phyloP scores from a whole-genome alignment of 108 stramenopile species.

The Mediolabrus comicus region DNA sequence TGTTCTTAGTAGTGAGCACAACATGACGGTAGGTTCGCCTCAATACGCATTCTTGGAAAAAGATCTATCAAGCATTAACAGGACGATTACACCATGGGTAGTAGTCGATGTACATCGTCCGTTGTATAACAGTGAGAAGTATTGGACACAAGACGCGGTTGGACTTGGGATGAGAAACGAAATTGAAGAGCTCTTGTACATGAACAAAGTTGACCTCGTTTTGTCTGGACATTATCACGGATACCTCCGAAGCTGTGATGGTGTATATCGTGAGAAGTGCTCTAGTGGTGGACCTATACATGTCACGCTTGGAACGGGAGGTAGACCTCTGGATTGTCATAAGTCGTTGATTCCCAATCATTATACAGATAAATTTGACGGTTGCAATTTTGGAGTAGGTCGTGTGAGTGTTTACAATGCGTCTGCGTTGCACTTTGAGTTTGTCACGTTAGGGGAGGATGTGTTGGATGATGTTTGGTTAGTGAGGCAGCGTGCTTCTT shows the following conservation, averaged over 20 bases:
- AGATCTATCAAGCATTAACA: slow-evolving; percentile 57
- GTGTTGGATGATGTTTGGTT: slow-evolving; percentile 49
- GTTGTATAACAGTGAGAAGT: slow-evolving; percentile 51
- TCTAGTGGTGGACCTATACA: slow-evolving; percentile 58
- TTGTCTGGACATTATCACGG: slow-evolving; percentile 80
- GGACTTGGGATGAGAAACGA: slow-evolving; percentile 54
- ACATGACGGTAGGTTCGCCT: slow-evolving; percentile 56
- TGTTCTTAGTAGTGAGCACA: slow-evolving; percentile 70
- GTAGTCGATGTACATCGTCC: slow-evolving; percentile 81
- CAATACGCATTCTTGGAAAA: slow-evolving; percentile 68
- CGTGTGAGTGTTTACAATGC: slow-evolving; percentile 35
- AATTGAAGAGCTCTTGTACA: slow-evolving; percentile 68
- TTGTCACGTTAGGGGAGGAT: slow-evolving; percentile 36
- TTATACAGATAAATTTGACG: slow-evolving; percentile 30
- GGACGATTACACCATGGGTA: slow-evolving; percentile 79
- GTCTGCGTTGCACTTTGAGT: slow-evolving; percentile 46
- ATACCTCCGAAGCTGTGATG: slow-evolving; percentile 71
- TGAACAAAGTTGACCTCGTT: slow-evolving; percentile 69
- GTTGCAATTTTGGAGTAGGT: slow-evolving; percentile 32
- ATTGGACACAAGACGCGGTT: slow-evolving; percentile 46
- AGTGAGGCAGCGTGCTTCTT: slow-evolving; percentile 15
- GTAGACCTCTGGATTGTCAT: slow-evolving; percentile 28
- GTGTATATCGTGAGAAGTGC: slow-evolving; percentile 54
- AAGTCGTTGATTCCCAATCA: slow-evolving; percentile 1
- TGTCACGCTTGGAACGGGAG: slow-evolving; percentile 67